Evolutionary conservation across 2,329 filamentous ascomycete species (phyloP).

Genomic region (Clonostachys solani): DNA sequence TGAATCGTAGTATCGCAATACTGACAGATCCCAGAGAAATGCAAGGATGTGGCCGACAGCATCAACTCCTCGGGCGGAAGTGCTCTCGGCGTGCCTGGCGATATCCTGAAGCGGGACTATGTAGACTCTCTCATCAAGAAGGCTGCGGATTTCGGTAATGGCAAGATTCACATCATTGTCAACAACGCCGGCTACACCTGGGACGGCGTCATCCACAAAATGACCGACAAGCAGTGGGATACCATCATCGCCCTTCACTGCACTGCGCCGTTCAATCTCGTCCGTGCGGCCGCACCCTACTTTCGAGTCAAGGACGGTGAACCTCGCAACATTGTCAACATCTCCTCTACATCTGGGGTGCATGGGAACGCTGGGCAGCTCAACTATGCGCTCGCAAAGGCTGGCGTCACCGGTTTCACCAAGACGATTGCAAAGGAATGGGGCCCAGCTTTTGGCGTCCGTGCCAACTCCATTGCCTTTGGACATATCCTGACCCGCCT

Average conservation of each 20-base stretch:
- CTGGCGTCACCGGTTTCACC: conserved; percentile 75
- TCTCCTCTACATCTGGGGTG: conserved; percentile 75
- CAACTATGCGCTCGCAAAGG: conserved; percentile 85
- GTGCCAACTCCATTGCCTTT: conserved; percentile 81
- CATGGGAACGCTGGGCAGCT: conserved; percentile 89
- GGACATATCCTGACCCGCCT: conserved; percentile 76
- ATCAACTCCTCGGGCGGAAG: conserved; percentile 66
- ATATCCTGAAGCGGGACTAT: conserved; percentile 70
- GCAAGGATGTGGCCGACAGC: conserved; percentile 58
- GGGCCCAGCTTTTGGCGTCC: conserved; percentile 78
- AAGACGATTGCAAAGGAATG: conserved; percentile 93
- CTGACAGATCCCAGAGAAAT: conserved; percentile 50
- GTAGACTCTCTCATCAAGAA: conserved; percentile 68
- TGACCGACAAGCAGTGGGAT: conserved; percentile 88
- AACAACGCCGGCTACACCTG: conserved; percentile 93
- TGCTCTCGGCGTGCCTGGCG: conserved; percentile 71
- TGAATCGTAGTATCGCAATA: neutral
- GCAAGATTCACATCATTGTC: conserved; percentile 87
- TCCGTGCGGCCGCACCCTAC: conserved; percentile 76
- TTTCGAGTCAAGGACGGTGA: conserved; percentile 84
- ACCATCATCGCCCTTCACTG: conserved; percentile 80
- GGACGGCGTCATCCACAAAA: conserved; percentile 92
- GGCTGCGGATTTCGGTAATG: conserved; percentile 74
- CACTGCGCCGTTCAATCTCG: conserved; percentile 80
- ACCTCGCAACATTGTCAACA: conserved; percentile 76